These are phyloP conservation scores for Schoenoplectus triqueter DNA, from an alignment of 202 grass and related monocot species.

Conservation along the genomic window DNA sequence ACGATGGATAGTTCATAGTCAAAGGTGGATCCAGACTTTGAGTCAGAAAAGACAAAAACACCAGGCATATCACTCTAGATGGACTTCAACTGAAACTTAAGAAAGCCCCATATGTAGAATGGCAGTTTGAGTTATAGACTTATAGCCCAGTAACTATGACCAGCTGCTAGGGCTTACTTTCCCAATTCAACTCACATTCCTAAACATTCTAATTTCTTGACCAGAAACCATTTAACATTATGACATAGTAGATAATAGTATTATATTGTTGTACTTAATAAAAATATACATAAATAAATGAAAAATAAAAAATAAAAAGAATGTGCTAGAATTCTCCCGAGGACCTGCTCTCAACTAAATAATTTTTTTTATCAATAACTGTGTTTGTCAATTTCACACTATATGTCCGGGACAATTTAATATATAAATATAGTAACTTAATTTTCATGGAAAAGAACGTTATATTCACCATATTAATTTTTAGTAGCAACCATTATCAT, in stretches of 20 bases:
- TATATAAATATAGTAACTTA: not conserved
- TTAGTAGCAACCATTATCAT: not conserved
- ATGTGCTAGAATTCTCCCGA: not conserved
- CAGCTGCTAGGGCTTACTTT: not conserved
- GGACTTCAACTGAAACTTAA: no score
- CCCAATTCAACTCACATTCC: not conserved
- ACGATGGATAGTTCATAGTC: no score
- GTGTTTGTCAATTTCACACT: no score
- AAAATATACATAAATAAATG: no score
- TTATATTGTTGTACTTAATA: no score
- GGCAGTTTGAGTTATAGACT: not conserved
- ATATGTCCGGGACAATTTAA: not conserved
- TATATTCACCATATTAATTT: not conserved
- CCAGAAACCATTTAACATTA: not conserved
- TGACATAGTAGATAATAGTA: no score
- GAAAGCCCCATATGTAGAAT: not conserved
- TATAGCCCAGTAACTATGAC: not conserved
- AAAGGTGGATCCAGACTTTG: no score
- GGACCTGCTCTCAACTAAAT: not conserved
- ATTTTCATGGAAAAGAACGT: not conserved
- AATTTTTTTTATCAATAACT: no score
- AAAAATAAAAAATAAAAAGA: not conserved
- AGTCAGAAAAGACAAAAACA: no score
- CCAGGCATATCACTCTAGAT: no score
- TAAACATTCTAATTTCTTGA: not conserved